phyloP scores from a whole-genome alignment of 192 early-diverging fungal species.

The Coemansia sp. region DNA sequence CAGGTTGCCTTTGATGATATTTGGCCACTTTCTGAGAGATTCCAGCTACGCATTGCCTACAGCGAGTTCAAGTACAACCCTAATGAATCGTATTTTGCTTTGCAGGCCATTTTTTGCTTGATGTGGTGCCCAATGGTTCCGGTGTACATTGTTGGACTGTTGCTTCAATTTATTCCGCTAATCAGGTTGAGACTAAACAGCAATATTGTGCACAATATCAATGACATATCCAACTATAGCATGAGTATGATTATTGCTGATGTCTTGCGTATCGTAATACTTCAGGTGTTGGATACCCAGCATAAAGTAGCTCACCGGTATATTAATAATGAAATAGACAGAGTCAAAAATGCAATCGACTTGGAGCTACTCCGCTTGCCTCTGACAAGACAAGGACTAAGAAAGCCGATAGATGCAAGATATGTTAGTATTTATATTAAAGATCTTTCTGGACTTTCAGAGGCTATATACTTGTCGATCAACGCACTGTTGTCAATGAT shows the following conservation, averaged over 20 bases:
- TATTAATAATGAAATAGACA: background rate
- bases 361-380: constrained; percentile 35
- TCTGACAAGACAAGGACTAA: constrained; percentile 5
- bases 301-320: background rate
- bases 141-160: constrained; percentile 9
- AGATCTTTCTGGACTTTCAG: background rate
- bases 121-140: constrained; percentile 35
- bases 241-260: constrained; percentile 17
- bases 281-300: background rate
- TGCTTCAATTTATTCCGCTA: constrained; percentile 6
- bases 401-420: background rate
- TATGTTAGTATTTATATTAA: background rate
- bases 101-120: constrained; percentile 27
- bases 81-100: constrained; percentile 25
- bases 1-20: constrained; percentile 20
- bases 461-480: background rate
- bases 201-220: constrained; percentile 17
- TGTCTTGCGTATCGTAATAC: background rate
- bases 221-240: background rate
- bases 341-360: constrained; percentile 10
- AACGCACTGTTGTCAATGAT: background rate
- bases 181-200: background rate
- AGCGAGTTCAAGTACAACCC: constrained; percentile 25
- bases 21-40: background rate
- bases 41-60: background rate